A percentile compares a stretch with the other conserved stretches of the same genome.
These are phyloP conservation scores for Aquilaria sinensis DNA, from an alignment of 345 rosid species.

Conservation along the genomic window DNA sequence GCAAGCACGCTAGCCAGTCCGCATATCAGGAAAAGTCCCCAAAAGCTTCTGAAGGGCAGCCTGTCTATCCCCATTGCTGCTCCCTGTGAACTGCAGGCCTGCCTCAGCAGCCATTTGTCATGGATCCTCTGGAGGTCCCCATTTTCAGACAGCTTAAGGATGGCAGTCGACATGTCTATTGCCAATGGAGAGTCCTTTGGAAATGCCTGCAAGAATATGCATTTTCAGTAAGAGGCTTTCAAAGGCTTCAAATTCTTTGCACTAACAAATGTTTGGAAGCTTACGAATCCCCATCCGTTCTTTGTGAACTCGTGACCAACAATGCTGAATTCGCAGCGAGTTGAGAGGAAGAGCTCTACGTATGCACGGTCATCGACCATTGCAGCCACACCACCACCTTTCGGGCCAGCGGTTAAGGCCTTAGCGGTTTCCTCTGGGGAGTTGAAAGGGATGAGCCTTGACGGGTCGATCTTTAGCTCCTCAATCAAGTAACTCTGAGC, in stretches of 20 bases:
- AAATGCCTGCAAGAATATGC: constrained; percentile 46
- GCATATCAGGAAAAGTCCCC: constrained; percentile 61
- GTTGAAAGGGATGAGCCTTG: constrained; percentile 61
- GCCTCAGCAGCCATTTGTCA: constrained; percentile 78
- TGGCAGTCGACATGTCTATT: constrained; percentile 68
- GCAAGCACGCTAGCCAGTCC: constrained; percentile 63
- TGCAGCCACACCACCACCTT: constrained; percentile 73
- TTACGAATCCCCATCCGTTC: constrained; percentile 95
- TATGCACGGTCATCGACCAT: constrained; percentile 76
- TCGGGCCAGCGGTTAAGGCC: constrained; percentile 71
- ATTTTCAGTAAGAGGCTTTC: constrained; percentile 1
- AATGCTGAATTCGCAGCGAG: constrained; percentile 74
- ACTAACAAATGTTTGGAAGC: constrained; percentile 15
- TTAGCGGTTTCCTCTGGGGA: constrained; percentile 52
- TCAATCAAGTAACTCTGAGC: constrained; percentile 51
- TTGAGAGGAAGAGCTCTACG: constrained; percentile 83
- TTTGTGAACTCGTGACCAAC: constrained; percentile 73
- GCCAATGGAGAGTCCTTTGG: constrained; percentile 78
- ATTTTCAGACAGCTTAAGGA: constrained; percentile 63
- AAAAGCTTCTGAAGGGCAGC: constrained; percentile 63
- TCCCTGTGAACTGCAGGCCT: constrained; percentile 67
- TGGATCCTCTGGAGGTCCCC: constrained; percentile 86
- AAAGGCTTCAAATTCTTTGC: neutral
- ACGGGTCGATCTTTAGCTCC: constrained; percentile 50
- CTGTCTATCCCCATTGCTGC: constrained; percentile 64